A percentile compares a stretch with the other conserved stretches of the same genome.
phyloP scores from a whole-genome alignment of 2,329 filamentous ascomycete species.

The Beauveria asiatica region DNA sequence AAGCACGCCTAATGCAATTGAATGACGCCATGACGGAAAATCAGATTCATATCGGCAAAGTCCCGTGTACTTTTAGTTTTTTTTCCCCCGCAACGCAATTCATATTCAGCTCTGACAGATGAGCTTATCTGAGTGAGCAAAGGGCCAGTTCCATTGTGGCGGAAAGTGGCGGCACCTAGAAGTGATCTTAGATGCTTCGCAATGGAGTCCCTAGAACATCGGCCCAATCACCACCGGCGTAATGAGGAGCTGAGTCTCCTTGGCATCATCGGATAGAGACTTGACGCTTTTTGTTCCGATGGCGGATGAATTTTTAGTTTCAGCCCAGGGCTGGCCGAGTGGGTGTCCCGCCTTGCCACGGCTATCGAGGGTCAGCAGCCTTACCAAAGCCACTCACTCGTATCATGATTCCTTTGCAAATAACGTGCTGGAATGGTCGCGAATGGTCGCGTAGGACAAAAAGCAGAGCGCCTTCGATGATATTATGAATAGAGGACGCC shows the following conservation, averaged over 20 bases:
- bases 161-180: background rate
- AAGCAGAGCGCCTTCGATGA: background rate
- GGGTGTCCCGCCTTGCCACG: background rate
- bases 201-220: background rate
- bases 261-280: background rate
- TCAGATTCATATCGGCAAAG: background rate
- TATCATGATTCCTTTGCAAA: background rate
- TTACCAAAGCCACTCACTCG: background rate
- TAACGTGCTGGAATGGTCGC: background rate
- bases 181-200: constrained; percentile 1
- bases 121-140: background rate
- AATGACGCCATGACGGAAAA: background rate
- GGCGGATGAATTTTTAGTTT: background rate
- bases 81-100: background rate
- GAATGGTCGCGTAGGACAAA: background rate
- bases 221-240: background rate
- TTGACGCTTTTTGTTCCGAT: background rate
- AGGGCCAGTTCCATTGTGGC: background rate
- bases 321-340: background rate
- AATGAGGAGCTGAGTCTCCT: background rate
- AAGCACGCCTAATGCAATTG: background rate
- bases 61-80: background rate
- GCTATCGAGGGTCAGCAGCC: background rate
- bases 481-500: background rate
- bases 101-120: background rate